Evolutionary conservation across 2,329 filamentous ascomycete genomes (phyloP), one percentile per base, ranked within the genome.

Genomic region (Diaporthe humulicola): DNA sequence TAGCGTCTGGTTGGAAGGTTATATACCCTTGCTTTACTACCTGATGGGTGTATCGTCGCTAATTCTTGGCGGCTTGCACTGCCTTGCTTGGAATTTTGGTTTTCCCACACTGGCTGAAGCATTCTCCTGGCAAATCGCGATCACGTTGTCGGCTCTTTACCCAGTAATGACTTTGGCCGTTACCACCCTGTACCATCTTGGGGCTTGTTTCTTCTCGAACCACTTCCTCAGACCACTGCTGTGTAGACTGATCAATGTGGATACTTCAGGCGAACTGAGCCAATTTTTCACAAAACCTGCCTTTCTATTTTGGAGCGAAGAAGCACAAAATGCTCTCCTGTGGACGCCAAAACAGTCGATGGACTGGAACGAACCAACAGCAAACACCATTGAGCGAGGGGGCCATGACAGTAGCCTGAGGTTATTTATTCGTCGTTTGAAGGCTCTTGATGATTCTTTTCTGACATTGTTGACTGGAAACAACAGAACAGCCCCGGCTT

Each of bases 11-110:
- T 19, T 67, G 42, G 42, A 67, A 36, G 42, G 61, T 15, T 25
- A 67, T 25, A 33, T 10, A 17, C 61, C 25, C 28, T 22, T 52
- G 14, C 19, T 67, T 3, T 67, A 52, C 38, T n/a, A 30, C 42
- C 40, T 67, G 28, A 52, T 52, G 61, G 42, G 14, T 25, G 42
- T n/a, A 7, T 67, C 61, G n/a, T 25, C 61, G 7, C 15, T 52
- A 12, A n/a, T 48, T 19, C 52, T 67, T 38, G 61, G 61, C 22
- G 61, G 25, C 12, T 33, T 67, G 38, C 61, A 67, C 42, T 67
- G 61, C 40, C 61, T 67, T 33, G 61, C 61, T 8, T 52, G 42
- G 61, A 67, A 67, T 42, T 67, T 67, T 36, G 61, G n/a, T 12
- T 67, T 3, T 12, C 61, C 61, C 7, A 67, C 61, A n/a, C n/a